Evolutionary conservation across 2,329 filamentous ascomycete genomes (phyloP).

Genomic region (Colletotrichum tanaceti): DNA sequence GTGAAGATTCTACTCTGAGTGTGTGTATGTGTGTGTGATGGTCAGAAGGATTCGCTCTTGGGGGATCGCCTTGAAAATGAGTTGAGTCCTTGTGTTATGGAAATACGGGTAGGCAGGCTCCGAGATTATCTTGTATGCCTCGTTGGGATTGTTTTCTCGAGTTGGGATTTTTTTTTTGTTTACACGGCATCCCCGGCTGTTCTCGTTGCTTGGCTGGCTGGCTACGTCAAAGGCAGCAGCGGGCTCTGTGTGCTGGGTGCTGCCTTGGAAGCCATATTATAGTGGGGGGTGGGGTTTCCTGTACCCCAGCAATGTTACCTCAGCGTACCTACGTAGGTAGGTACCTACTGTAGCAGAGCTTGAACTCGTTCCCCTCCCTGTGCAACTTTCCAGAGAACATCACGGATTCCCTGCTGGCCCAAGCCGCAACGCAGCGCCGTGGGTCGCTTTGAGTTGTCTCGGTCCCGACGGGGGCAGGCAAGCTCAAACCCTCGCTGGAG

Average conservation of each 20-base stretch:
- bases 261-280: constrained; percentile 33
- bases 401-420: neutral
- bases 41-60: neutral
- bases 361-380: neutral
- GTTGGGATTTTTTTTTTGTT: constrained; percentile 36
- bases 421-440: neutral
- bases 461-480: neutral
- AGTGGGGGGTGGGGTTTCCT: constrained; percentile 25
- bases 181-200: constrained; percentile 34
- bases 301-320: constrained; percentile 29
- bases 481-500: neutral
- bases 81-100: neutral
- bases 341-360: too few species aligned
- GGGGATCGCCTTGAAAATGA: neutral
- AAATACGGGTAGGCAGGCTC: neutral
- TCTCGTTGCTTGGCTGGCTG: constrained; percentile 30
- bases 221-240: constrained; percentile 29
- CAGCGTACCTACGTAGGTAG: too few species aligned
- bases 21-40: too few species aligned
- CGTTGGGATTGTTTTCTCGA: constrained; percentile 19
- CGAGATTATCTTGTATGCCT: constrained; percentile 8
- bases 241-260: constrained; percentile 8
- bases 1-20: neutral
- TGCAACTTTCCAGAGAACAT: neutral
- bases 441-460: neutral